A percentile compares a stretch with the other conserved stretches of the same genome.
phyloP scores from a whole-genome alignment of 2,329 filamentous ascomycete genomes.

The Aspergillus sp. region DNA sequence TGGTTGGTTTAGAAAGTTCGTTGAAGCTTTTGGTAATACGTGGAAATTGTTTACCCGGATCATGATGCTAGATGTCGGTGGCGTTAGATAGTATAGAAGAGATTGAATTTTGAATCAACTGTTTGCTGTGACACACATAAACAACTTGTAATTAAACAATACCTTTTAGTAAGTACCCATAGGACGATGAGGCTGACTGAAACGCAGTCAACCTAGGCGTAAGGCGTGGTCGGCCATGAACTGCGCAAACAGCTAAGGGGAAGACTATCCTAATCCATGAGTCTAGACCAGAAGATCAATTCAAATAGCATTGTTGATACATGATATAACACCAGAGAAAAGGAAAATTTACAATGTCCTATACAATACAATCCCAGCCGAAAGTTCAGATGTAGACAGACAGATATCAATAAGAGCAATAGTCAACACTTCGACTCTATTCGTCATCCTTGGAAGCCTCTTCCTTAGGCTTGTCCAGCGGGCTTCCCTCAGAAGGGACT shows the following conservation, averaged over 20 bases:
- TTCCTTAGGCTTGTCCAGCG: background rate
- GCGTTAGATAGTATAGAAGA: background rate
- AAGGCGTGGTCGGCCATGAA: background rate
- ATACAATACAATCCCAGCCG: slow-evolving; percentile 36
- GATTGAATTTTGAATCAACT: background rate
- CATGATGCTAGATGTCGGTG: background rate
- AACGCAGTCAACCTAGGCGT: background rate
- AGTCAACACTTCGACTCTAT: background rate
- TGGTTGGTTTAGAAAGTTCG: background rate
- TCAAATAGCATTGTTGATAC: slow-evolving; percentile 22
- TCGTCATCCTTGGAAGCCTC: background rate
- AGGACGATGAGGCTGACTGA: background rate
- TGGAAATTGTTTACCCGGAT: no score
- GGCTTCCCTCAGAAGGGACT: background rate
- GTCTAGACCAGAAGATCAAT: background rate
- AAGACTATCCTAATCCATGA: background rate
- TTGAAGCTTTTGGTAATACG: background rate
- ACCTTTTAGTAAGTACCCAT: background rate
- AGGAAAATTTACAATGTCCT: slow-evolving; percentile 32
- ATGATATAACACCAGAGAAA: slow-evolving; percentile 20
- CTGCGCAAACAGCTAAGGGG: background rate
- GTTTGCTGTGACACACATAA: background rate
- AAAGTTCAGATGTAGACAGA: slow-evolving; percentile 16
- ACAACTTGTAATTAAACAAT: background rate
- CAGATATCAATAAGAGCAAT: slow-evolving; percentile 11